Conservation (phyloP, 345 rosid genomes). For the Hibiscus syriacus region DNA sequence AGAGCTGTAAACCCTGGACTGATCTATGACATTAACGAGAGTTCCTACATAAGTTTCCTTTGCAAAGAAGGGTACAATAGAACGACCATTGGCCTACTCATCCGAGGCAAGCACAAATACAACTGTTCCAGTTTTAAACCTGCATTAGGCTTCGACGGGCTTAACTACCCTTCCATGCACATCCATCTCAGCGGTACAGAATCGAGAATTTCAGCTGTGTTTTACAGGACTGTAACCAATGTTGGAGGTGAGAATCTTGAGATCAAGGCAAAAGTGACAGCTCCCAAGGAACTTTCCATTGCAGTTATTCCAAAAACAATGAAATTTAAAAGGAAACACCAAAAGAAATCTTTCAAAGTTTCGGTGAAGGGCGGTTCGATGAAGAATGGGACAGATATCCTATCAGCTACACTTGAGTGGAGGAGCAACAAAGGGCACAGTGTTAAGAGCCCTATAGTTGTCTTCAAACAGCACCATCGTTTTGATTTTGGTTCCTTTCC, state of each 20-base stretch:
- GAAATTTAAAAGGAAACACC: slow-evolving; percentile 26
- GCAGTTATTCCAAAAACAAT: slow-evolving; percentile 47
- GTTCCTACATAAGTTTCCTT: slow-evolving; percentile 50
- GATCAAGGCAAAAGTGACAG: slow-evolving; percentile 43
- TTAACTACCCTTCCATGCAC: slow-evolving; percentile 89
- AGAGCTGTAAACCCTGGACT: slow-evolving; percentile 67
- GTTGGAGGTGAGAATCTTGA: slow-evolving; percentile 33
- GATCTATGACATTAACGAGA: slow-evolving; percentile 46
- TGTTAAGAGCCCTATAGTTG: slow-evolving; percentile 3
- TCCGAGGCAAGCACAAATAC: slow-evolving; percentile 32
- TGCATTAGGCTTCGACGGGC: slow-evolving; percentile 56
- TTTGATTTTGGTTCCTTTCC: background rate
- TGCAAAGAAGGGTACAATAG: slow-evolving; percentile 75
- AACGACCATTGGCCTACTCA: slow-evolving; percentile 46
- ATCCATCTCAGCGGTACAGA: slow-evolving; percentile 12
- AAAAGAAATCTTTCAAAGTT: slow-evolving; percentile 33
- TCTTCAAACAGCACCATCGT: background rate
- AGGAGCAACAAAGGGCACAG: background rate
- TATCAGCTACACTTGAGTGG: background rate
- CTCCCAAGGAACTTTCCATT: slow-evolving; percentile 43
- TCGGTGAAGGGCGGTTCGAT: background rate
- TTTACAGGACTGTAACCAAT: slow-evolving; percentile 53
- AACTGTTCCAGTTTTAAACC: slow-evolving; percentile 38
- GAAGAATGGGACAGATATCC: background rate
- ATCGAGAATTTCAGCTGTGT: slow-evolving; percentile 34